These are phyloP conservation scores for Collybiopsis luxurians DNA, from an alignment of 768 basidiomycete species.

Conservation along the genomic window DNA sequence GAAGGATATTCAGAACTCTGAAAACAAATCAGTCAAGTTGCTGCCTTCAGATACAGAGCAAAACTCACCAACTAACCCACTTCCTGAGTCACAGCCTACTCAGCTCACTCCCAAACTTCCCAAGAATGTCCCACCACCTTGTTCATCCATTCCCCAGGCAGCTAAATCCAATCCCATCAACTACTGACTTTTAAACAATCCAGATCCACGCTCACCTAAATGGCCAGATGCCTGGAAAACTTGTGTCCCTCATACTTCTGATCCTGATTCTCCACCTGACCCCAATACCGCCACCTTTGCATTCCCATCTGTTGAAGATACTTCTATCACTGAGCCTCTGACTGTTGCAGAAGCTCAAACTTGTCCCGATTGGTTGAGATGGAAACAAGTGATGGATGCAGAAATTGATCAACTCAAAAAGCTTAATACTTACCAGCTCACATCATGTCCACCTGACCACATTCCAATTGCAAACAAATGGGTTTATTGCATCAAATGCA, in stretches of 20 bases:
- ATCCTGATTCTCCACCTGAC: too few relatives aligned
- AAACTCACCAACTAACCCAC: neutral
- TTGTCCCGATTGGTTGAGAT: slow-evolving; percentile 17
- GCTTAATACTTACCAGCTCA: neutral
- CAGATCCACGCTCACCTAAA: neutral
- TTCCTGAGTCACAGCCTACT: too few relatives aligned
- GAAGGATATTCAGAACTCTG: slow-evolving; percentile 1
- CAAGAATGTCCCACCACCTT: neutral
- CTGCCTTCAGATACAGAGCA: slow-evolving; percentile 5
- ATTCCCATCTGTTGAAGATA: neutral
- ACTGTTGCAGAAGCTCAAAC: slow-evolving; percentile 13
- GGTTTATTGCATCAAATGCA: neutral
- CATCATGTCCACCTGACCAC: neutral
- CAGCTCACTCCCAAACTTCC: neutral
- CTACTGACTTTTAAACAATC: slow-evolving; percentile 2
- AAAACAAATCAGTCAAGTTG: neutral
- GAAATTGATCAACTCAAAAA: slow-evolving; percentile 15
- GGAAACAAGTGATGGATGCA: slow-evolving; percentile 22
- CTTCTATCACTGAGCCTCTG: neutral
- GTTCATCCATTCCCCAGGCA: too few relatives aligned
- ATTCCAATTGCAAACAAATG: slow-evolving; percentile 10
- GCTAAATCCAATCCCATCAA: neutral
- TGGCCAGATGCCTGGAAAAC: neutral
- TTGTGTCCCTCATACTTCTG: neutral
- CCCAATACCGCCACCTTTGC: neutral